These are phyloP conservation scores for Pythium sp. DNA, from an alignment of 352 stramenopile genomes.

Conservation along the genomic window DNA sequence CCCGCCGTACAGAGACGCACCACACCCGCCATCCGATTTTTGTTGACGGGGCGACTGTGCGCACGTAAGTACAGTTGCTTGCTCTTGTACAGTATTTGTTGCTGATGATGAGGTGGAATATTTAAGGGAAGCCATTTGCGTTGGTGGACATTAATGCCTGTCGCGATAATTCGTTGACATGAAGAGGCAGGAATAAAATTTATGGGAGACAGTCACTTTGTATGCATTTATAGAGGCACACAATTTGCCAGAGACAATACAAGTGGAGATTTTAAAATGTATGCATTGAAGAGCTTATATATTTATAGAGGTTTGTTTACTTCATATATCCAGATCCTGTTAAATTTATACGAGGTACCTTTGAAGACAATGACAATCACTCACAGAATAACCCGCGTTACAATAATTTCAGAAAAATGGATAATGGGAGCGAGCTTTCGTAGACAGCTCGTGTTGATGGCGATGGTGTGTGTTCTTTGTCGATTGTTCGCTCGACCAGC, in stretches of 20 bases:
- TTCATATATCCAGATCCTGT: background rate
- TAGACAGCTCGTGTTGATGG: background rate
- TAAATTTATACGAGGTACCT: background rate
- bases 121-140: background rate
- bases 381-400: background rate
- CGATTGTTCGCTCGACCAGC: background rate
- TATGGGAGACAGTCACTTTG: background rate
- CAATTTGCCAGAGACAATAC: background rate
- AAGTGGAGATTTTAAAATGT: background rate
- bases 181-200: background rate
- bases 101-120: background rate
- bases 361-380: background rate
- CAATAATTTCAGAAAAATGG: background rate
- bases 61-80: background rate
- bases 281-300: background rate
- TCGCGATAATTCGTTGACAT: background rate
- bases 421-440: background rate
- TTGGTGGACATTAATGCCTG: background rate
- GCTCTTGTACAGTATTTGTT: background rate
- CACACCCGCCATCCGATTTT: background rate
- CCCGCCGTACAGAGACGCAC: background rate
- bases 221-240: background rate
- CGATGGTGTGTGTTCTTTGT: conserved; percentile 2
- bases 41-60: background rate
- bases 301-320: background rate